Evolutionary conservation across 305 asterid genomes (phyloP).

Genomic region (Plantago lanceolata): DNA sequence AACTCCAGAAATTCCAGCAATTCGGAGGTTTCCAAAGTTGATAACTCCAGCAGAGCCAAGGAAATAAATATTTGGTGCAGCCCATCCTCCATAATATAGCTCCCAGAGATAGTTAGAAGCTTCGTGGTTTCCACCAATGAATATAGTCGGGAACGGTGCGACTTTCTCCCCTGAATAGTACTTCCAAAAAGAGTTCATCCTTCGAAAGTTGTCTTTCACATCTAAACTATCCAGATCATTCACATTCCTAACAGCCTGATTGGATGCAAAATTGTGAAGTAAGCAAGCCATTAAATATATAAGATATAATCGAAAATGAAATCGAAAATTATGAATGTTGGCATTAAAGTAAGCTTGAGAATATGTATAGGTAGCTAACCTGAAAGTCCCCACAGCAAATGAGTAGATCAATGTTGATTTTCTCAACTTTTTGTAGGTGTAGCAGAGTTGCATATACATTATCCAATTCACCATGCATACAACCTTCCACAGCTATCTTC

Average conservation of each 20-base stretch:
- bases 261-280: conserved; percentile 20
- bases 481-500: conserved; percentile 95
- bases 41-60: conserved; percentile 90
- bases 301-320: no score
- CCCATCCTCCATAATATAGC: conserved; percentile 98
- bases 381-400: conserved; percentile 96
- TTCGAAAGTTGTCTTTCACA: conserved; percentile 59
- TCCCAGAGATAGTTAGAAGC: conserved; percentile 98
- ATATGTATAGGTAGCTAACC: conserved; percentile 39
- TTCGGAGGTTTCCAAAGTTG: conserved; percentile 88
- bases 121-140: conserved; percentile 93
- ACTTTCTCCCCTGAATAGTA: conserved; percentile 93
- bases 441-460: conserved; percentile 71
- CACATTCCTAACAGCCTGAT: conserved; percentile 91
- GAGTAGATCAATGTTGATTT: conserved; percentile 75
- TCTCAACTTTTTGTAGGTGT: conserved; percentile 77
- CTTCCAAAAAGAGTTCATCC: conserved; percentile 87
- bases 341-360: no score
- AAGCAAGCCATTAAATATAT: neutral
- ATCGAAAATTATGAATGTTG: no score
- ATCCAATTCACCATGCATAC: conserved; percentile 95
- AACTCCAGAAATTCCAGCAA: conserved; percentile 96
- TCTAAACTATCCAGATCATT: conserved; percentile 73
- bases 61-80: conserved; percentile 86
- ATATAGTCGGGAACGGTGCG: conserved; percentile 89